Evolutionary conservation across 768 basidiomycete genomes (phyloP).

Genomic region (Suillus decipiens): DNA sequence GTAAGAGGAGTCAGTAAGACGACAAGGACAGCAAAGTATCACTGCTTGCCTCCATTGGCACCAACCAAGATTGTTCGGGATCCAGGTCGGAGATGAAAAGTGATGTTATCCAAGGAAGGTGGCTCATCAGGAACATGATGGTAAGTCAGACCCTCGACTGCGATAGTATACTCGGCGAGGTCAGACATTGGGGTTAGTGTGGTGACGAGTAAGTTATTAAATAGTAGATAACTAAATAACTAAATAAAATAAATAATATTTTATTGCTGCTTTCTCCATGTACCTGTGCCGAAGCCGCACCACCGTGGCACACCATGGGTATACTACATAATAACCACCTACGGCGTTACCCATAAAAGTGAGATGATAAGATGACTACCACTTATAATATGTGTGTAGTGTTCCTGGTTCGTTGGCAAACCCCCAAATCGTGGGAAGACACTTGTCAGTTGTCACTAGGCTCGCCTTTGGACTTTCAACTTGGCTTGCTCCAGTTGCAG

Average conservation of each 20-base stretch:
- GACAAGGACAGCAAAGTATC: not conserved
- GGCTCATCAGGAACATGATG: constrained; percentile 42
- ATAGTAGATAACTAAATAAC: no score
- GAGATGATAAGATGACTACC: no score
- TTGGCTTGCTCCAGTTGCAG: constrained; percentile 1
- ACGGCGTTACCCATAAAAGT: not conserved
- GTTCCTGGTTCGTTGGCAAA: not conserved
- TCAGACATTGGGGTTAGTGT: not conserved
- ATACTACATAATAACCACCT: no score
- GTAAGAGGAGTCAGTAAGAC: constrained; percentile 6
- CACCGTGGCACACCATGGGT: no score
- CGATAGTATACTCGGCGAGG: constrained; percentile 21
- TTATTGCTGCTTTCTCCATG: no score
- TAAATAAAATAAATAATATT: no score
- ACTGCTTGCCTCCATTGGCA: constrained; percentile 83
- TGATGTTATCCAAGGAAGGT: constrained; percentile 65
- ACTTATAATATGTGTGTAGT: no score
- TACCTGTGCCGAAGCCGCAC: no score
- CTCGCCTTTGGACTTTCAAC: constrained; percentile 7
- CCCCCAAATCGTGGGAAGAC: constrained; percentile 4
- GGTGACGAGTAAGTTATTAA: no score
- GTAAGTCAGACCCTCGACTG: constrained; percentile 59
- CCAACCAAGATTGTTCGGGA: constrained; percentile 87
- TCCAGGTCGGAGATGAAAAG: constrained; percentile 67
- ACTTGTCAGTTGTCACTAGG: not conserved